Percentiles rank a stretch among this genome's conserved stretches.
Evolutionary conservation across 192 early-diverging fungal genomes (phyloP).

Genomic region (Coemansia sp.): DNA sequence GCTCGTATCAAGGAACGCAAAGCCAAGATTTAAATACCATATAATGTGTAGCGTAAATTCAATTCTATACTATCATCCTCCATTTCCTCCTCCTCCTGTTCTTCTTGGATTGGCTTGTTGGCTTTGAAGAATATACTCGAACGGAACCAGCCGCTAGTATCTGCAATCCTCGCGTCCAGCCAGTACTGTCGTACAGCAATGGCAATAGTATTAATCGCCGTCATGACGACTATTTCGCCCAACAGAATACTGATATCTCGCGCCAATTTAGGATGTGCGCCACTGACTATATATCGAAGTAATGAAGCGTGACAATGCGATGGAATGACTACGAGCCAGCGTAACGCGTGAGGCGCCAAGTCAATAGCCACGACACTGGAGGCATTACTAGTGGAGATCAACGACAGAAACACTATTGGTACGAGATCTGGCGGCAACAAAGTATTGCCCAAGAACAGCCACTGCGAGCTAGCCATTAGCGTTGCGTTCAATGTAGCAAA

Average conservation of each 20-base stretch:
- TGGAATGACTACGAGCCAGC: constrained; percentile 14
- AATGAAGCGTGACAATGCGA: constrained; percentile 8
- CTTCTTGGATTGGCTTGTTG: not conserved
- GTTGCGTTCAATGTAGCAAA: not conserved
- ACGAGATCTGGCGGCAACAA: constrained; percentile 20
- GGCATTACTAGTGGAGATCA: constrained; percentile 5
- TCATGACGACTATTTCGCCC: constrained; percentile 2
- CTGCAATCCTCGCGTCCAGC: not conserved
- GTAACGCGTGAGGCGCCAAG: not conserved
- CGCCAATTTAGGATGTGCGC: constrained; percentile 2
- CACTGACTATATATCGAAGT: constrained; percentile 7
- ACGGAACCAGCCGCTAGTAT: constrained; percentile 11
- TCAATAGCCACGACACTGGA: constrained; percentile 2
- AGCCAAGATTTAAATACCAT: constrained; percentile 25
- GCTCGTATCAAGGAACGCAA: constrained; percentile 60
- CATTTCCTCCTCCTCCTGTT: not conserved
- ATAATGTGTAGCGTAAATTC: not conserved
- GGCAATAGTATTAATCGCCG: not conserved
- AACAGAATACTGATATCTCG: constrained; percentile 6
- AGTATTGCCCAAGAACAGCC: constrained; percentile 19
- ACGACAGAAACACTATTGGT: not conserved
- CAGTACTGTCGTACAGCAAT: constrained; percentile 15
- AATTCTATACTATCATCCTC: not conserved
- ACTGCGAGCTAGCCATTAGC: constrained; percentile 17
- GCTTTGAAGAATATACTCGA: constrained; percentile 13